Evolutionary conservation across 228 moss, liverwort and hornwort genomes (phyloP).

Genomic region (Sphagnum fallax): DNA sequence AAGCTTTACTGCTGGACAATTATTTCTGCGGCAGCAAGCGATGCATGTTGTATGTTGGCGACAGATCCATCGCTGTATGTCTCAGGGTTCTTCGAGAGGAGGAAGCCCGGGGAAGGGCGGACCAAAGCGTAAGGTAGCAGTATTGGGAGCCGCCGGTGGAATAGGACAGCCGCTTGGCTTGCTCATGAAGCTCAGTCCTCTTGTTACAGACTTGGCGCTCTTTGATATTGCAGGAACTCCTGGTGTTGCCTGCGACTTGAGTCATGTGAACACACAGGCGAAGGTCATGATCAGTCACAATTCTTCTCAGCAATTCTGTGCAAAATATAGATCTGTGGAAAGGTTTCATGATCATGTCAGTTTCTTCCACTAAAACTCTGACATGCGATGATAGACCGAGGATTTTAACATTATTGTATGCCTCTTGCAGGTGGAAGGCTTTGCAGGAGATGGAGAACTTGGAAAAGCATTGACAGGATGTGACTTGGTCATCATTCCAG

Average conservation of each 20-base stretch:
- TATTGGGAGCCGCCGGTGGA: conserved; percentile 29
- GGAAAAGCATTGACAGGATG: conserved; percentile 27
- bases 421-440: conserved; percentile 16
- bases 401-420: not conserved
- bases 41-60: not conserved
- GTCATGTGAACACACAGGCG: conserved; percentile 34
- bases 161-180: conserved; percentile 42
- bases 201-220: conserved; percentile 30
- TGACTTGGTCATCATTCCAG: conserved; percentile 26
- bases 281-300: conserved; percentile 5
- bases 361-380: too few species aligned
- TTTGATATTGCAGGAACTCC: conserved; percentile 30
- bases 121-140: conserved; percentile 16
- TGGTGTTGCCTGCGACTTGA: conserved; percentile 30
- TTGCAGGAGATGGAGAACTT: conserved; percentile 13
- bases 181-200: conserved; percentile 42
- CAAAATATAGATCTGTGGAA: too few species aligned
- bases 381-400: too few species aligned
- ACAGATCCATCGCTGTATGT: not conserved
- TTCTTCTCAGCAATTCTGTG: too few species aligned
- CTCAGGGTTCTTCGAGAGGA: not conserved
- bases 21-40: not conserved
- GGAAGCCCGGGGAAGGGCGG: conserved; percentile 3
- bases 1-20: not conserved
- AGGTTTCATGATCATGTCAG: too few species aligned